A percentile compares a stretch with the other conserved stretches of the same genome.
Conservation (phyloP, 1,139 yeast genomes). For the Blastobotrys raffinosifermentans region DNA sequence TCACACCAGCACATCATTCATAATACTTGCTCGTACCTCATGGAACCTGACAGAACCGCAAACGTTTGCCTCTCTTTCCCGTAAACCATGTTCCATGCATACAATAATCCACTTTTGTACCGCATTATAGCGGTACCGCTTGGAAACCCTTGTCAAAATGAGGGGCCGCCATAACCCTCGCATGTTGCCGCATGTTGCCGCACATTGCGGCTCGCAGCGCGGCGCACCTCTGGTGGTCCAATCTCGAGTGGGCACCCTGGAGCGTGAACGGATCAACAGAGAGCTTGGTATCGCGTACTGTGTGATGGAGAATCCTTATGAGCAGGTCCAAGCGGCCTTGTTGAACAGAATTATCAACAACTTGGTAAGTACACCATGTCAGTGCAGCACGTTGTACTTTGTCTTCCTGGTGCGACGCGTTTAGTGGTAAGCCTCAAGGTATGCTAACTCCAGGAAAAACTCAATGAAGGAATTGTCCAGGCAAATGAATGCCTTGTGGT, state of each 20-base stretch:
- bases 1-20: too few species aligned
- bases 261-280: neutral
- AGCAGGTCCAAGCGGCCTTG: conserved; percentile 74
- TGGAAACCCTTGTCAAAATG: too few species aligned
- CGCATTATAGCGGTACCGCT: too few species aligned
- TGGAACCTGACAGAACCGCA: too few species aligned
- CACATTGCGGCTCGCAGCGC: neutral
- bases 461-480: conserved; percentile 64
- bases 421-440: neutral
- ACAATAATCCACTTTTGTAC: too few species aligned
- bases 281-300: too few species aligned
- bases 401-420: neutral
- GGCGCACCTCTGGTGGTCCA: neutral
- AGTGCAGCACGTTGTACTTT: neutral
- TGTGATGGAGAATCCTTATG: conserved; percentile 83
- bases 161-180: too few species aligned
- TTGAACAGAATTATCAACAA: conserved; percentile 71
- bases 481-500: conserved; percentile 55
- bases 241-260: neutral
- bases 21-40: too few species aligned
- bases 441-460: conserved; percentile 41
- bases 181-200: too few species aligned
- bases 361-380: conserved; percentile 37
- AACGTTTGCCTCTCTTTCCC: too few species aligned
- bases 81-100: too few species aligned